phyloP scores from a whole-genome alignment of 1,139 yeast genomes.

The Pichia terricola region DNA sequence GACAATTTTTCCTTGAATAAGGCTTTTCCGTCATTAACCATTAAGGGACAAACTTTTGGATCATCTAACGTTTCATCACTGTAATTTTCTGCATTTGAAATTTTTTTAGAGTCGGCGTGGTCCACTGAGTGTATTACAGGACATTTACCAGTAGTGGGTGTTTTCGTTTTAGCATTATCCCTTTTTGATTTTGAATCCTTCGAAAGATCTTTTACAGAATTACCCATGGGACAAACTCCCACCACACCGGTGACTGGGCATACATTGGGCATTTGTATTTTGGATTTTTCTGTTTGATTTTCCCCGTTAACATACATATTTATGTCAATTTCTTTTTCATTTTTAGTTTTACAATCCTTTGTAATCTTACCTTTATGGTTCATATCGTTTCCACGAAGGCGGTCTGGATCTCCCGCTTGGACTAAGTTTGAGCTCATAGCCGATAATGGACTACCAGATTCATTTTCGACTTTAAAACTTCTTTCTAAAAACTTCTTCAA shows the following conservation, averaged over 20 bases:
- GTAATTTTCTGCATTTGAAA: constrained; percentile 8
- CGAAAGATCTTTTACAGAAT: too few relatives aligned
- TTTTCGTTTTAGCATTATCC: too few relatives aligned
- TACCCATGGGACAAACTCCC: constrained; percentile 19
- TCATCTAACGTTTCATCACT: constrained; percentile 22
- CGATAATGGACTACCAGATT: too few relatives aligned
- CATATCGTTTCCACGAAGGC: too few relatives aligned
- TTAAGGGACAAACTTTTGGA: constrained; percentile 31
- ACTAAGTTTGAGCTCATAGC: neutral
- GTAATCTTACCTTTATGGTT: too few relatives aligned
- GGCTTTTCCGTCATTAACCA: constrained; percentile 31
- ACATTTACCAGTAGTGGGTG: constrained; percentile 15
- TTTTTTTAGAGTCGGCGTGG: too few relatives aligned
- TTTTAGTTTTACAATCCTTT: too few relatives aligned
- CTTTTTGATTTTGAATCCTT: neutral
- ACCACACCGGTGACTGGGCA: constrained; percentile 20
- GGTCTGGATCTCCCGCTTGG: neutral
- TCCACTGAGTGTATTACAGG: constrained; percentile 23
- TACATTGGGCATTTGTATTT: constrained; percentile 5
- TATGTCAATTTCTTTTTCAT: too few relatives aligned
- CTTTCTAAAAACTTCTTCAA: constrained; percentile 24
- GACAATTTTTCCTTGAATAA: constrained; percentile 25
- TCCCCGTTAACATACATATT: too few relatives aligned
- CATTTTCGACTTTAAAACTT: constrained; percentile 1
- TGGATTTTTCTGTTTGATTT: too few relatives aligned